A percentile compares a stretch with the other conserved stretches of the same genome.
Conservation (phyloP, 352 stramenopile species). For the Pythium sukuiense region DNA sequence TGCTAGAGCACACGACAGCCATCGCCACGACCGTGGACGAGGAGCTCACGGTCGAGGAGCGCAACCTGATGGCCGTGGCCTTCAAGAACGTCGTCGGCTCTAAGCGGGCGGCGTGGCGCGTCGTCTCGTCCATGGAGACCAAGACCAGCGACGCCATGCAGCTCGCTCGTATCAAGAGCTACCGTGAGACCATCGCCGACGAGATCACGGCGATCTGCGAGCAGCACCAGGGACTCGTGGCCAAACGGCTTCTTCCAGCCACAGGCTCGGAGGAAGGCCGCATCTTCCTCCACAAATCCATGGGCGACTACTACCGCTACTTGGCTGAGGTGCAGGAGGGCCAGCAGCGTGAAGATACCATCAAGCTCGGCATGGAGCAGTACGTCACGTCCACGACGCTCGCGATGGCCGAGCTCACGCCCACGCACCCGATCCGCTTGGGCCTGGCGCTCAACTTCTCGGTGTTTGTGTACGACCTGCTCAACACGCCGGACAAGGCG, state of each 20-base stretch:
- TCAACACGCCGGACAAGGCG: conserved; percentile 91
- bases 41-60: conserved; percentile 32
- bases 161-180: conserved; percentile 10
- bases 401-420: conserved; percentile 19
- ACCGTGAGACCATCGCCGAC: conserved; percentile 17
- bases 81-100: conserved; percentile 39
- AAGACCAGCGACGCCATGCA: not conserved
- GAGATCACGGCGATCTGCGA: conserved; percentile 40
- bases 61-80: conserved; percentile 35
- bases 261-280: conserved; percentile 86
- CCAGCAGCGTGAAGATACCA: not conserved
- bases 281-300: conserved; percentile 98
- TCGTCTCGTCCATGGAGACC: conserved; percentile 26
- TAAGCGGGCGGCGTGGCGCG: conserved; percentile 32
- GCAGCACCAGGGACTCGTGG: conserved; percentile 92
- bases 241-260: conserved; percentile 86
- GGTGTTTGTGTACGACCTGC: conserved; percentile 99
- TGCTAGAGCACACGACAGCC: conserved; percentile 24
- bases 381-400: conserved; percentile 14
- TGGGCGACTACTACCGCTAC: conserved; percentile 36
- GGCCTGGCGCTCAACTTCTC: conserved; percentile 55
- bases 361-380: not conserved
- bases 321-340: conserved; percentile 11
- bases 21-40: conserved; percentile 18
- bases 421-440: conserved; percentile 31